Conservation (phyloP, 2,329 filamentous ascomycete genomes). For the Knufia petricola region DNA sequence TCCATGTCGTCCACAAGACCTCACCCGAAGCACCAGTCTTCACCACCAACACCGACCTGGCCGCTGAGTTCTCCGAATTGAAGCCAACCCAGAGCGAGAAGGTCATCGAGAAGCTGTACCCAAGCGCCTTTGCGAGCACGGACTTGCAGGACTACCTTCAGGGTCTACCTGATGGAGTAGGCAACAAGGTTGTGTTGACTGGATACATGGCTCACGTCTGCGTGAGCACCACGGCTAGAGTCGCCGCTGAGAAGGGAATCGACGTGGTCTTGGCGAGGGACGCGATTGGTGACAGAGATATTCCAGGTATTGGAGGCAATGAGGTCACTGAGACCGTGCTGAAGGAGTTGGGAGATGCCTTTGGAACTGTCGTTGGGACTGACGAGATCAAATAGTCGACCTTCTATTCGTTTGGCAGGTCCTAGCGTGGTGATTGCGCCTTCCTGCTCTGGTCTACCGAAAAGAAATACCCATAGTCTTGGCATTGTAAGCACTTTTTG, state of each 20-base stretch:
- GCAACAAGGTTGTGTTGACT: conserved; percentile 50
- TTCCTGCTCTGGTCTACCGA: no score
- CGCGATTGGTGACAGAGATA: conserved; percentile 56
- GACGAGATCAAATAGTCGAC: neutral
- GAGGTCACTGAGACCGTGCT: conserved; percentile 44
- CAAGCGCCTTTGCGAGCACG: conserved; percentile 53
- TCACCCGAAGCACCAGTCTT: conserved; percentile 57
- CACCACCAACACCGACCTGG: conserved; percentile 51
- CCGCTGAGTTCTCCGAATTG: conserved; percentile 52
- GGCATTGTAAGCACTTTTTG: no score
- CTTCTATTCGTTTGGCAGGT: no score
- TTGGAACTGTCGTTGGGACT: conserved; percentile 47
- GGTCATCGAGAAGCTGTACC: conserved; percentile 48
- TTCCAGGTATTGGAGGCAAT: conserved; percentile 50
- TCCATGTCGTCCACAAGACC: conserved; percentile 52
- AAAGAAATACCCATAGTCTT: no score
- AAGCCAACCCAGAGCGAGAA: conserved; percentile 46
- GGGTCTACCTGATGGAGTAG: conserved; percentile 29
- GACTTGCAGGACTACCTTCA: conserved; percentile 48
- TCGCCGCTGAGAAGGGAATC: conserved; percentile 51
- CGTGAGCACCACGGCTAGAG: conserved; percentile 53
- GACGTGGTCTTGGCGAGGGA: conserved; percentile 54
- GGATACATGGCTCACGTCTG: conserved; percentile 51
- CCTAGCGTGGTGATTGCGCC: no score
- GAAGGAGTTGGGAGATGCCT: conserved; percentile 53